A percentile compares a stretch with the other conserved stretches of the same genome.
Conservation (phyloP, 1,284 basidiomycete species). For the Bjerkandera adusta region DNA sequence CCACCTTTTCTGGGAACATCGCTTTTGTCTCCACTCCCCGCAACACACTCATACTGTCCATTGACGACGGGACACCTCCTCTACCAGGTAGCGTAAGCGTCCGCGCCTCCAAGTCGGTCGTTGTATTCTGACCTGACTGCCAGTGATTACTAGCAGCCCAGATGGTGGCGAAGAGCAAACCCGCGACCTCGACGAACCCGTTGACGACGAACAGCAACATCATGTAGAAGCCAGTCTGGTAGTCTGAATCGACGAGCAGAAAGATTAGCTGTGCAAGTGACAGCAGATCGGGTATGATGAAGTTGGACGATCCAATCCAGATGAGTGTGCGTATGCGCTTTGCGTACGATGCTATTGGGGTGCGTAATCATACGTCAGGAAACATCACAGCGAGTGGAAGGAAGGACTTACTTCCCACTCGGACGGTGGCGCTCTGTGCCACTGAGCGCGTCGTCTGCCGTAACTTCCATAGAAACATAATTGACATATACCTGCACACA, state of each 20-base stretch:
- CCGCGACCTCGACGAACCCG: conserved; percentile 20
- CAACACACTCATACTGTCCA: no score
- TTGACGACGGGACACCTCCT: no score
- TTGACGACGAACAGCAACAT: conserved; percentile 13
- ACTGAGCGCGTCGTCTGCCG: background rate
- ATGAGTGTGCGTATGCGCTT: conserved; percentile 21
- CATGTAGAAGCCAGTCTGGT: conserved; percentile 14
- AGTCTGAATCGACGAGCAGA: conserved; percentile 10
- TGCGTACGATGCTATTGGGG: conserved; percentile 2
- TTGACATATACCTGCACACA: conserved; percentile 16
- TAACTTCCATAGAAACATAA: conserved; percentile 16
- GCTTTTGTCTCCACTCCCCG: no score
- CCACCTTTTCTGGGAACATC: no score
- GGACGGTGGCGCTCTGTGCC: background rate
- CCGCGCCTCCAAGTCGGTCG: no score
- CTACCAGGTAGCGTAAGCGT: no score
- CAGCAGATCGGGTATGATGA: conserved; percentile 29
- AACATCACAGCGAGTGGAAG: background rate
- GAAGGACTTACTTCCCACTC: background rate
- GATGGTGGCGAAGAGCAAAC: conserved; percentile 23
- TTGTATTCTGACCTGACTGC: background rate
- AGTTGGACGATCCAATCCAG: conserved; percentile 31
- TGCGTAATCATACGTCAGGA: background rate
- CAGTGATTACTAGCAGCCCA: conserved; percentile 15
- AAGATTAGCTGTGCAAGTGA: conserved; percentile 22